phyloP scores from a whole-genome alignment of 371 early-diverging fungal genomes.

The Enterocytospora artemiae region DNA sequence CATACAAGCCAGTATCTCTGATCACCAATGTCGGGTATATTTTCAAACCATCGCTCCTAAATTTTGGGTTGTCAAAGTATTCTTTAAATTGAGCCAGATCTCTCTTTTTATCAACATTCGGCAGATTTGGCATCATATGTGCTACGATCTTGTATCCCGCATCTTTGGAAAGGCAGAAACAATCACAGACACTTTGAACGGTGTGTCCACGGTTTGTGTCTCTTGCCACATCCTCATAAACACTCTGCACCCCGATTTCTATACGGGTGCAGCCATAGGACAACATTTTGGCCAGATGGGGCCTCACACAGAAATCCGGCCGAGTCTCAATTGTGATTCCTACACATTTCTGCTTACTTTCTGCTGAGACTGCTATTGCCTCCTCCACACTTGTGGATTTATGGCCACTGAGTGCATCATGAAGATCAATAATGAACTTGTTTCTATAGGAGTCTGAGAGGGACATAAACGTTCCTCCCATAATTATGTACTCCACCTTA shows the following conservation, averaged over 20 bases:
- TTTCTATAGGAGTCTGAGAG: conserved; percentile 82
- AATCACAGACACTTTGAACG: conserved; percentile 86
- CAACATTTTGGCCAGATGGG: conserved; percentile 91
- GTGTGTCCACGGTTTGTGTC: conserved; percentile 99
- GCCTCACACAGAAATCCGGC: conserved; percentile 93
- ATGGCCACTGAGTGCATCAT: conserved; percentile 89
- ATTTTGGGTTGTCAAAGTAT: conserved; percentile 95
- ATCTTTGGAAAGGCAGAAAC: conserved; percentile 91
- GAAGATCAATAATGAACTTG: conserved; percentile 88
- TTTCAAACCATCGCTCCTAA: conserved; percentile 94
- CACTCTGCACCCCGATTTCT: conserved; percentile 97
- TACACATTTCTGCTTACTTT: conserved; percentile 87
- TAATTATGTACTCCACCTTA: conserved; percentile 95
- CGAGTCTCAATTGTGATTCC: conserved; percentile 99
- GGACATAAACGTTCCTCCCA: conserved; percentile 99
- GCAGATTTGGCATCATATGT: conserved; percentile 99
- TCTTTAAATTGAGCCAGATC: conserved; percentile 94
- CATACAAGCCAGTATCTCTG: conserved; percentile 95
- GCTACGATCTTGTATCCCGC: conserved; percentile 98
- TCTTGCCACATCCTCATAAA: conserved; percentile 97
- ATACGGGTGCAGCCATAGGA: conserved; percentile 96
- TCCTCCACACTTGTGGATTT: conserved; percentile 76
- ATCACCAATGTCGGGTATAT: conserved; percentile 98
- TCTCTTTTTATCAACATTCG: conserved; percentile 97
- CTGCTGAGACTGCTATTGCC: conserved; percentile 76